Percentiles rank a stretch among this genome's conserved stretches.
Evolutionary conservation across 2,329 filamentous ascomycete genomes (phyloP).

Genomic region (Hymenoscyphus infarciens): DNA sequence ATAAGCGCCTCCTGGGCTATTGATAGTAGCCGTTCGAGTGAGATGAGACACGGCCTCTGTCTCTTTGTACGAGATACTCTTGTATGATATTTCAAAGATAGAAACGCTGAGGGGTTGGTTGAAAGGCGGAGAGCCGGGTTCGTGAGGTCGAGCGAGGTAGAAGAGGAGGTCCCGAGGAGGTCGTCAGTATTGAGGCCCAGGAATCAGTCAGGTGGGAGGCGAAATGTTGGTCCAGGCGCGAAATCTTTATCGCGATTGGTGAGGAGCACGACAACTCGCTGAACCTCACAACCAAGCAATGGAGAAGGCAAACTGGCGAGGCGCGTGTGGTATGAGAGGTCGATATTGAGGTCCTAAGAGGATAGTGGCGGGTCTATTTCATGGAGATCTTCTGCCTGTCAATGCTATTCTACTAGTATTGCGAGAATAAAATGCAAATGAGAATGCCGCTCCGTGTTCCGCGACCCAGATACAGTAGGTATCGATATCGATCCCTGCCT

Average conservation of each 20-base stretch:
- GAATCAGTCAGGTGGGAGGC: slow-evolving; percentile 12
- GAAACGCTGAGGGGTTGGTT: slow-evolving; percentile 4
- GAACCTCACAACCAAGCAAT: slow-evolving; percentile 20
- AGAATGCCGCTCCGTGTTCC: background rate
- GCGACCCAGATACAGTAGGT: background rate
- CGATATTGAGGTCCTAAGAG: background rate
- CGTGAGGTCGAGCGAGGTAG: background rate
- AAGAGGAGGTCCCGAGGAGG: background rate
- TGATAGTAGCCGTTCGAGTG: background rate
- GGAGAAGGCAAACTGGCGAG: slow-evolving; percentile 18
- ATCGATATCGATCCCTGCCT: background rate
- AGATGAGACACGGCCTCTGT: slow-evolving; percentile 11
- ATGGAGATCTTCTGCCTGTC: background rate
- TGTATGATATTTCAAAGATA: background rate
- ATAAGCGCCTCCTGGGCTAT: slow-evolving; percentile 10
- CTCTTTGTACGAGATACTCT: slow-evolving; percentile 5
- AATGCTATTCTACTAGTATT: no score
- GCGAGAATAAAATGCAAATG: background rate
- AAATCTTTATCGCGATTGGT: slow-evolving; percentile 27
- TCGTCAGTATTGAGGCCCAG: background rate
- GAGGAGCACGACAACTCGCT: slow-evolving; percentile 13
- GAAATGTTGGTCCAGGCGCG: slow-evolving; percentile 9
- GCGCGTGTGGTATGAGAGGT: background rate
- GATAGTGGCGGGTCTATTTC: background rate
- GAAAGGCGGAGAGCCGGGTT: slow-evolving; percentile 8